phyloP scores from a whole-genome alignment of 2,329 filamentous ascomycete species.

The Pestalotiopsis sp. region DNA sequence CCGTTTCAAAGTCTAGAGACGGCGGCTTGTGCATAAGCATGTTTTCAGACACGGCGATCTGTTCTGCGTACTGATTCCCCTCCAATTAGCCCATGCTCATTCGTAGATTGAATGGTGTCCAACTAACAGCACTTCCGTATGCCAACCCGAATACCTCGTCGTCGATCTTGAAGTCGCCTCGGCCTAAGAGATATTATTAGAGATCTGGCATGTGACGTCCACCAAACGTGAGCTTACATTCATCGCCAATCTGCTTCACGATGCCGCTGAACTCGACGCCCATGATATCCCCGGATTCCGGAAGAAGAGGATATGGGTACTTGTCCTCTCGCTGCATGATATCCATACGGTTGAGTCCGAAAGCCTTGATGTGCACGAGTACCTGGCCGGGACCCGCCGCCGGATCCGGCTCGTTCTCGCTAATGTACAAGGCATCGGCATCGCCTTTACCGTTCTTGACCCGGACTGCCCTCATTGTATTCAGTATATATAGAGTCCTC shows the following conservation, averaged over 20 bases:
- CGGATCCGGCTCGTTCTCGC: conserved; percentile 6
- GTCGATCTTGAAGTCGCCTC: neutral
- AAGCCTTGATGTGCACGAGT: conserved; percentile 1
- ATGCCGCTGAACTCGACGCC: conserved; percentile 6
- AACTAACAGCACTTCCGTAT: conserved; percentile 1
- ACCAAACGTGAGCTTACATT: neutral
- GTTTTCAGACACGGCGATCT: conserved; percentile 4
- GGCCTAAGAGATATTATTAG: neutral
- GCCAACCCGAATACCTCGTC: conserved; percentile 2
- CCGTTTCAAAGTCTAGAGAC: conserved; percentile 3
- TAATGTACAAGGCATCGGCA: conserved; percentile 1
- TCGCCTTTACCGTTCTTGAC: conserved; percentile 2
- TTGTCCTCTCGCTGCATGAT: conserved; percentile 8
- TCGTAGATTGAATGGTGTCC: neutral
- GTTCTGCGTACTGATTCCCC: neutral
- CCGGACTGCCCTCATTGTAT: conserved; percentile 1
- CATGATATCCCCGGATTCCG: conserved; percentile 3
- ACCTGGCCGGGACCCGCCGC: neutral
- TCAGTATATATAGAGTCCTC: neutral
- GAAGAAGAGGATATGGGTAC: conserved; percentile 1
- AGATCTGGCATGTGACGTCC: neutral
- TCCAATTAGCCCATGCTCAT: neutral
- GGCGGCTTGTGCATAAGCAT: conserved; percentile 8
- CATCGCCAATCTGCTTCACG: neutral
- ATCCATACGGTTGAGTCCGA: conserved; percentile 6